Conservation (phyloP, 768 basidiomycete genomes). For the Lactarius deliciosus region DNA sequence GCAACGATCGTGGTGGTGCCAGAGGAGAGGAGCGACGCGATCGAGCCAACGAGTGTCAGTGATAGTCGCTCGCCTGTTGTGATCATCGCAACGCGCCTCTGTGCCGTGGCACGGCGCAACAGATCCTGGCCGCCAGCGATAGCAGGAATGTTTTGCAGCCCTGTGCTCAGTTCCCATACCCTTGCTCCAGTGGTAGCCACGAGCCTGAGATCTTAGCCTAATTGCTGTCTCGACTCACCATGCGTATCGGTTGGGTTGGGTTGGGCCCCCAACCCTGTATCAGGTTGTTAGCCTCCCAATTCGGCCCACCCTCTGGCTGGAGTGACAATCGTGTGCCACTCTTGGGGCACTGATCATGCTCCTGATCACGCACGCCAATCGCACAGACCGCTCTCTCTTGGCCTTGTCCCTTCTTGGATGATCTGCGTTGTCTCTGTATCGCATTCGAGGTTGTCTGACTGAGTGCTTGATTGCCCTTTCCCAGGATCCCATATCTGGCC, state of each 20-base stretch:
- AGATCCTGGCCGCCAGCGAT: neutral
- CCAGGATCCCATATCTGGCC: neutral
- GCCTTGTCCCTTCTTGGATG: neutral
- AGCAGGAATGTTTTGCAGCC: neutral
- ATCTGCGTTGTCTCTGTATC: neutral
- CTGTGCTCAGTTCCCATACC: no score
- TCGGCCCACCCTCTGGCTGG: neutral
- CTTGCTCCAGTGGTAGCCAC: neutral
- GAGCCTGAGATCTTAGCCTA: neutral
- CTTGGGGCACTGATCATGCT: neutral
- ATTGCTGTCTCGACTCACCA: neutral
- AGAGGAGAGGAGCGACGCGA: neutral
- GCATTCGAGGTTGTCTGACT: neutral
- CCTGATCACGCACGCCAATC: neutral
- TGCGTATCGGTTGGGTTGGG: neutral
- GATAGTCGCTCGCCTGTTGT: neutral
- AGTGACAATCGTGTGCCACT: neutral
- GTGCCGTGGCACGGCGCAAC: neutral
- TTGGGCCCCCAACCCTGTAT: neutral
- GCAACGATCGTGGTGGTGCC: neutral
- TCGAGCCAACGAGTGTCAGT: neutral
- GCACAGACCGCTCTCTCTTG: neutral
- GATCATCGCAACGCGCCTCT: neutral
- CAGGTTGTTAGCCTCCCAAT: neutral
- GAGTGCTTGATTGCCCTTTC: neutral